These are phyloP conservation scores for Diaporthe batatas DNA, from an alignment of 2,329 filamentous ascomycete species.

Conservation along the genomic window DNA sequence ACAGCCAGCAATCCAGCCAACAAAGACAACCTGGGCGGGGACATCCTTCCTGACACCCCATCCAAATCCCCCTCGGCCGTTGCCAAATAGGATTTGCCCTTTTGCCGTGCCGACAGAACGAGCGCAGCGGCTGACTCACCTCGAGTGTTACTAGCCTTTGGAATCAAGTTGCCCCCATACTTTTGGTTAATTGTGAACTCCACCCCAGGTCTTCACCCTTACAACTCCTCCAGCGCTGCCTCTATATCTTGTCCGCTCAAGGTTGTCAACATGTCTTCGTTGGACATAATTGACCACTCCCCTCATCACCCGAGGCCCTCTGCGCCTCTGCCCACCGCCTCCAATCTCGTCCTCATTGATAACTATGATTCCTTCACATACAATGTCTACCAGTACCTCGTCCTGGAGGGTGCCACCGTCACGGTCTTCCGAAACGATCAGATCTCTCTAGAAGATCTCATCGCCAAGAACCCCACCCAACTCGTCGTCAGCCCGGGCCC, in stretches of 20 bases:
- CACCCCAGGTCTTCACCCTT: constrained; percentile 12
- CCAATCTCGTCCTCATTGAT: constrained; percentile 95
- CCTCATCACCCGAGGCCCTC: constrained; percentile 85
- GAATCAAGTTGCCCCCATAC: not conserved
- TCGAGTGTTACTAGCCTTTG: not conserved
- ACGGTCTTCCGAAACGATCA: constrained; percentile 94
- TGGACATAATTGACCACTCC: constrained; percentile 80
- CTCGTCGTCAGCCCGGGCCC: constrained; percentile 95
- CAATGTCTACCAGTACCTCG: constrained; percentile 99
- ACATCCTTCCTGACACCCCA: not conserved
- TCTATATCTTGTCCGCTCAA: not conserved
- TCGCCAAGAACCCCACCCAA: constrained; percentile 88
- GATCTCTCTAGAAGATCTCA: constrained; percentile 85
- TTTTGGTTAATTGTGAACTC: not conserved
- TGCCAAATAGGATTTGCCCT: not conserved
- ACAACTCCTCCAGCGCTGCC: not conserved
- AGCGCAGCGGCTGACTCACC: constrained; percentile 23
- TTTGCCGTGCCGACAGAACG: not conserved
- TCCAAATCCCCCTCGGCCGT: not conserved
- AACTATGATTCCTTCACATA: constrained; percentile 99
- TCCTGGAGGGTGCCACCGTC: constrained; percentile 93
- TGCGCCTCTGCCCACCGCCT: constrained; percentile 80
- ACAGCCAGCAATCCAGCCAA: not conserved
- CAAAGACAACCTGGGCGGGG: not conserved
- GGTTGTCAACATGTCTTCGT: constrained; percentile 58